Percentiles rank a stretch among this genome's conserved stretches.
phyloP scores from a whole-genome alignment of 805 yeast species.

The Starmerella etchellsii region DNA sequence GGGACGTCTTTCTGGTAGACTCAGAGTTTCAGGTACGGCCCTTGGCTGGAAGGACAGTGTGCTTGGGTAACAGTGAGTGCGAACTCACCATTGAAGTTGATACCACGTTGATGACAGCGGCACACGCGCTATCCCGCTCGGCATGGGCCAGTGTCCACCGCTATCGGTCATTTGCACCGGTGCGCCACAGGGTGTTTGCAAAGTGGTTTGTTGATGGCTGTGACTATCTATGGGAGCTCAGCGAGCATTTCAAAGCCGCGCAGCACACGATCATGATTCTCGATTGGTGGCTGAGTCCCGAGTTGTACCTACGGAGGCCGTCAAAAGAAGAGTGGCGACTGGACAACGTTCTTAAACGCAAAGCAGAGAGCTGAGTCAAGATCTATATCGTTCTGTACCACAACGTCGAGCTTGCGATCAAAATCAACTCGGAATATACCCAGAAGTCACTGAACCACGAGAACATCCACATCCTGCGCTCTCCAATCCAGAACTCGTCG shows the following conservation, averaged over 20 bases:
- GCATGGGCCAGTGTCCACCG: conserved; percentile 64
- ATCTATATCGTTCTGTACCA: conserved; percentile 87
- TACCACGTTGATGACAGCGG: conserved; percentile 18
- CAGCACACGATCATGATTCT: conserved; percentile 86
- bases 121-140: conserved; percentile 32
- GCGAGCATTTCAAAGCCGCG: conserved; percentile 86
- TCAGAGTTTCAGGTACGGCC: conserved; percentile 49
- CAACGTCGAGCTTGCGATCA: conserved; percentile 84
- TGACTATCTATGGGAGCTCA: conserved; percentile 92
- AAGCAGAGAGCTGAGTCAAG: conserved; percentile 91
- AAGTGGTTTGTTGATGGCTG: conserved; percentile 96
- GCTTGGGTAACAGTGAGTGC: too few relatives aligned
- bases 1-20: conserved; percentile 88
- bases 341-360: conserved; percentile 73
- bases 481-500: conserved; percentile 88
- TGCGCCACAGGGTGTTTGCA: conserved; percentile 70
- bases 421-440: conserved; percentile 87
- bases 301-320: conserved; percentile 81
- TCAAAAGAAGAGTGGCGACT: conserved; percentile 86
- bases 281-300: conserved; percentile 99
- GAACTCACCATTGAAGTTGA: too few relatives aligned
- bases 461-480: conserved; percentile 79
- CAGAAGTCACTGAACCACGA: conserved; percentile 83
- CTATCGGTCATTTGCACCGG: conserved; percentile 87
- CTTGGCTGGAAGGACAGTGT: too few relatives aligned